Percentiles rank a stretch among this genome's conserved stretches.
Conservation (phyloP, 1,284 basidiomycete species). For the Apiotrichum laibachii region DNA sequence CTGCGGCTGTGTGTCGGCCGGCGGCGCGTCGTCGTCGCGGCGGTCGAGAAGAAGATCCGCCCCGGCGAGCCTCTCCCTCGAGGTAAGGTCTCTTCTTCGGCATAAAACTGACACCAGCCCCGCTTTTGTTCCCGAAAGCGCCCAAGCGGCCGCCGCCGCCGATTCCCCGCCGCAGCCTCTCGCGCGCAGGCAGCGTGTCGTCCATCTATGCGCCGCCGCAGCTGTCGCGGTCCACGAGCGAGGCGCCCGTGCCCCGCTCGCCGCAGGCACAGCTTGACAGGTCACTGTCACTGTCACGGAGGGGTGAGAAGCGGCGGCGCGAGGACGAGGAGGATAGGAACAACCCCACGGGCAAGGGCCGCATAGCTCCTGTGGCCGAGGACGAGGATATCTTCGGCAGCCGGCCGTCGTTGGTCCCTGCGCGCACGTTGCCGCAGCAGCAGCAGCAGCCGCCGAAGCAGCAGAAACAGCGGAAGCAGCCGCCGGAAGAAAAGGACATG, state of each 20-base stretch:
- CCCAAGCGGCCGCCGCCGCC: conserved; percentile 32
- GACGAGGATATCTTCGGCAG: conserved; percentile 45
- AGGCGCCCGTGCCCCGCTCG: conserved; percentile 5
- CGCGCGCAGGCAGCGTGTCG: conserved; percentile 29
- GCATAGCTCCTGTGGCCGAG: conserved; percentile 14
- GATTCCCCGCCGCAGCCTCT: conserved; percentile 24
- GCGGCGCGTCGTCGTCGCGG: conserved; percentile 26
- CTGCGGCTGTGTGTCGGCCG: conserved; percentile 39
- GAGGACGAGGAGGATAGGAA: conserved; percentile 19
- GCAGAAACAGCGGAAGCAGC: too few species aligned
- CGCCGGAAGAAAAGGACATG: neutral
- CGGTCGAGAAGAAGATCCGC: conserved; percentile 35
- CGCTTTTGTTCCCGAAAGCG: conserved; percentile 38
- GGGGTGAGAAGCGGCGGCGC: conserved; percentile 42
- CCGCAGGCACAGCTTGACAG: too few species aligned
- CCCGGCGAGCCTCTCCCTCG: conserved; percentile 52
- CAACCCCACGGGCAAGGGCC: conserved; percentile 24
- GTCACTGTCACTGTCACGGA: too few species aligned
- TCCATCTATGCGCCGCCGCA: conserved; percentile 39
- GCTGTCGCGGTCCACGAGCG: conserved; percentile 21
- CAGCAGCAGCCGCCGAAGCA: too few species aligned
- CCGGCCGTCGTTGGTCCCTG: conserved; percentile 7
- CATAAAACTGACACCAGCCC: conserved; percentile 20
- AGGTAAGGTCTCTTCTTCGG: conserved; percentile 25
- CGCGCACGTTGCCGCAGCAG: too few species aligned